Evolutionary conservation across 83 land plant genomes (phyloP), one percentile per base, ranked within the genome.

Genomic region (Picea mariana): DNA sequence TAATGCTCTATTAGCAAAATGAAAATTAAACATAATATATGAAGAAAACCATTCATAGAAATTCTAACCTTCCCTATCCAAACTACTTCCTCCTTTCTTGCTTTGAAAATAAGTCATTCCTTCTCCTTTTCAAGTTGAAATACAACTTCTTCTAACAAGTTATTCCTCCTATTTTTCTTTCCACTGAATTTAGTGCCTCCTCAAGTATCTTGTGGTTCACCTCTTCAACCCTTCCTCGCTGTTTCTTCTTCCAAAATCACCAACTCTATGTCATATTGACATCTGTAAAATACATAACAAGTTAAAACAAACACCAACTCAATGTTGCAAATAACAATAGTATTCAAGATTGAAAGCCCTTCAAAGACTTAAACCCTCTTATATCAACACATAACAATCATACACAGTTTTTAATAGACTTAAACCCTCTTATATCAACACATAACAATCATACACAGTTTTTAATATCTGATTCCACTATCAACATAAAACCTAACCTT

Each of bases 171-270:
- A 96, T 81, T 38, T 87, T 86, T 79, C 84, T 83, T 59, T 92
- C 55, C 90, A 94, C 96, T 58, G 97, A 90, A 75, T 91, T 88
- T 80, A 98, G 83, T 67, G 87, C 87, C 81, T 98, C 98, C 31
- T 94, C 93, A 77, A 95, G 97, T 79, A 84, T 89, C 85, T 93
- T 98, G 18, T 85, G 87, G 60, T 95, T 94, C 60, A 93, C 94
- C 71, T 88, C 95, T 85, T 94, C 99, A 31, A 98, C n/a, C 92
- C 84, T 97, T 96, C 67, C 84, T 90, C 31, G 95, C 82, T 73
- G 98, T 92, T 81, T 98, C 99, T 82, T 98, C 99, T 82, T 94
- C 97, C 78, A 98, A 81, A 24, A 93, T 79, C 88, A 93, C 95
- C 75, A 91, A 59, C 77, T 98, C 98, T 26, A 95, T 94, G 80